These are phyloP conservation scores for Aspergillus cavernicola DNA, from an alignment of 495 filamentous ascomycete species.

Conservation along the genomic window DNA sequence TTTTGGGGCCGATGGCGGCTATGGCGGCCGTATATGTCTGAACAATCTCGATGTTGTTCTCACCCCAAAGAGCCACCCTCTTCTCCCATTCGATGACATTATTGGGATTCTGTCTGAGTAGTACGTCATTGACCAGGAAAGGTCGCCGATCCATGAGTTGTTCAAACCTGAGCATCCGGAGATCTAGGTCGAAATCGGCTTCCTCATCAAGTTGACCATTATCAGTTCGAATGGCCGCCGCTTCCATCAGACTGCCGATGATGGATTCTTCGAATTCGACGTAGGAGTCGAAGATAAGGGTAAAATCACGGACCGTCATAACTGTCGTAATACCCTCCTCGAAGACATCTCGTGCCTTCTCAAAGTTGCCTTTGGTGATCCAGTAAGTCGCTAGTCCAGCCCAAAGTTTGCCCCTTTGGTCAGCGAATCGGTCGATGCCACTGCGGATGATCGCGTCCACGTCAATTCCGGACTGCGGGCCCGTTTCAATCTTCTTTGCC, in stretches of 20 bases:
- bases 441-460: constrained; percentile 93
- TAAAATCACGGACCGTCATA: constrained; percentile 99
- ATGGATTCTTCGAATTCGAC: constrained; percentile 96
- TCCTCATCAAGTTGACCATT: constrained; percentile 79
- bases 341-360: constrained; percentile 86
- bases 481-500: constrained; percentile 79
- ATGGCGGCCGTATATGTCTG: constrained; percentile 96
- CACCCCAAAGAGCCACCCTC: constrained; percentile 88
- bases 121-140: constrained; percentile 95
- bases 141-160: constrained; percentile 96
- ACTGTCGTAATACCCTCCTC: constrained; percentile 97
- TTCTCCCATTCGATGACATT: constrained; percentile 98
- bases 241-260: constrained; percentile 85
- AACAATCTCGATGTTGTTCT: constrained; percentile 86
- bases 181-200: constrained; percentile 92
- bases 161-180: constrained; percentile 97
- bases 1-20: constrained; percentile 87
- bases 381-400: constrained; percentile 94
- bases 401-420: constrained; percentile 97
- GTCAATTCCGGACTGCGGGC: constrained; percentile 74
- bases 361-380: constrained; percentile 89
- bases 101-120: constrained; percentile 92
- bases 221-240: constrained; percentile 74
- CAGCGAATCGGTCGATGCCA: constrained; percentile 87
- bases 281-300: constrained; percentile 93